These are phyloP conservation scores for Intubia oerlemansii DNA, from an alignment of 2,329 filamentous ascomycete genomes.

Conservation along the genomic window DNA sequence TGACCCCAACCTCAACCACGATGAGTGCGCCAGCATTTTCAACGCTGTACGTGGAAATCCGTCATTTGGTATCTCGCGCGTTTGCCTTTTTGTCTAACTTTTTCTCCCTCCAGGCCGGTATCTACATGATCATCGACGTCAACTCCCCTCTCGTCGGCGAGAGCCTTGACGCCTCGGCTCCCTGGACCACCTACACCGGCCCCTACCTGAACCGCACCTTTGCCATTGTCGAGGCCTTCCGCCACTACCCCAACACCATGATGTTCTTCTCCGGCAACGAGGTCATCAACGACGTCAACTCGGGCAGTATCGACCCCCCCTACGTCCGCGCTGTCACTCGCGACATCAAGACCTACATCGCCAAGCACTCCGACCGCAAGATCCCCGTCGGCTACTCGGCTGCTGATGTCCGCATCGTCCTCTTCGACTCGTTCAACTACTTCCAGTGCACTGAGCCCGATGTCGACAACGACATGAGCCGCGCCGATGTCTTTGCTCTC, in stretches of 20 bases:
- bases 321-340: slow-evolving; percentile 57
- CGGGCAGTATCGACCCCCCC: slow-evolving; percentile 39
- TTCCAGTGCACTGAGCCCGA: slow-evolving; percentile 41
- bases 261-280: slow-evolving; percentile 64
- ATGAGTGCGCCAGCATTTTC: slow-evolving; percentile 45
- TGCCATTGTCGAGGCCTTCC: slow-evolving; percentile 44
- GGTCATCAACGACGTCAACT: slow-evolving; percentile 46
- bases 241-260: slow-evolving; percentile 44
- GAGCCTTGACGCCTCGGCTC: slow-evolving; percentile 29
- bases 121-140: slow-evolving; percentile 49
- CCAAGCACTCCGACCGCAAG: slow-evolving; percentile 41
- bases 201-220: slow-evolving; percentile 45
- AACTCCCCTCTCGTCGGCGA: slow-evolving; percentile 42
- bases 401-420: slow-evolving; percentile 52
- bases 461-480: slow-evolving; percentile 35
- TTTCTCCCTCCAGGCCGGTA: no score
- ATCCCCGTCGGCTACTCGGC: slow-evolving; percentile 68
- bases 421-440: slow-evolving; percentile 58
- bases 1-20: slow-evolving; percentile 42
- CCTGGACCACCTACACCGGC: slow-evolving; percentile 33
- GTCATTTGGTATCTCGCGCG: no score
- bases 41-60: no score
- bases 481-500: slow-evolving; percentile 54
- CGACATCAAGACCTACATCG: slow-evolving; percentile 65
- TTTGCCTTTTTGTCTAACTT: no score